Base-by-base conservation (phyloP, 352 stramenopile species). In the Elongisporangium anandrum region DNA sequence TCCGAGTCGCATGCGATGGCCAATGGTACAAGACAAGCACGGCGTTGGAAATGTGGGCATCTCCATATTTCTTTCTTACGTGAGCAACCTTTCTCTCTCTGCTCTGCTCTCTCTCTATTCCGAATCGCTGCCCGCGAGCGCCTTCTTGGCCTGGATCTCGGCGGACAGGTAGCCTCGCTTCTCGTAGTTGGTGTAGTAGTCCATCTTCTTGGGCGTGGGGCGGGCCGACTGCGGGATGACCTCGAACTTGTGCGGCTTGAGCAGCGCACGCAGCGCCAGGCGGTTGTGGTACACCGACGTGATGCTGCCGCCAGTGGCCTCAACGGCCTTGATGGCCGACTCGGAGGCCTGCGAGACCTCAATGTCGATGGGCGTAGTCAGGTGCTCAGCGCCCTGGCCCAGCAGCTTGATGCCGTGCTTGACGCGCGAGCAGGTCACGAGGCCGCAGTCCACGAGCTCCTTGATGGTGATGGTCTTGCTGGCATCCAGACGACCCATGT, bases 221-320 rank as follows among this genome's bases (percentile, higher is more conserved):
- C 96, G 88, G 17, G 97, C 96, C 54, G 87, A 80, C 76, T 94
- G 93, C 26, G 97, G 97, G 24, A 99, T 70, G 23, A 78, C 79
- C 60, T 97, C 87, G 64, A 98, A 99, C 75, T 99, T 99, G 66
- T 99, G 71, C 26, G 97, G 97, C 76, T 95, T 95, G 47, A 99
- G 80, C 54, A 98, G 70, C 49, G 92, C 92, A 50, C 97, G 85
- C 41, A 99, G 77, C 23, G 85, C 95, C 60, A 99, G 75, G 41
- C 88, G 77, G 85, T 99, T 99, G 80, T 99, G 97, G 83, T 99
- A 98, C n/a, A 98, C 91, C 15, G 93, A 98, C 12, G 84, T 96
- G 59, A 99, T 94, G 66, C 80, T 97, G 50, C 97, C 97, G 51
- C 97, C 97, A 9, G 75, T 83, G 3, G 69, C 76, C 69, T 99